A percentile compares a stretch with the other conserved stretches of the same genome.
Evolutionary conservation across 2,329 filamentous ascomycete species (phyloP).

Genomic region (Hypomyces rosellus): DNA sequence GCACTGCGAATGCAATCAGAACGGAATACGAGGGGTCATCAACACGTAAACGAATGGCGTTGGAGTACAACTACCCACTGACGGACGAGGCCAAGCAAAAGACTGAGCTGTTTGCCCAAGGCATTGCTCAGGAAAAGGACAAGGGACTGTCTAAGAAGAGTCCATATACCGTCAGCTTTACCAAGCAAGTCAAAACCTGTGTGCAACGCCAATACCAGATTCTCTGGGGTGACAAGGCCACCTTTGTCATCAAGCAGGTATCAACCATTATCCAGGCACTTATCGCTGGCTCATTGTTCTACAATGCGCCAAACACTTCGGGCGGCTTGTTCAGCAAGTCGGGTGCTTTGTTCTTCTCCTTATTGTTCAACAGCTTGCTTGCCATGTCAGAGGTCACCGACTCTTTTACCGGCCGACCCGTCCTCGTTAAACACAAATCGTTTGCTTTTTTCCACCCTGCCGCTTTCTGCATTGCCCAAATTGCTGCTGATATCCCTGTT

Average conservation of each 20-base stretch:
- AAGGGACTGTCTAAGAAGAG: slow-evolving; percentile 47
- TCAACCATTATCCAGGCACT: slow-evolving; percentile 53
- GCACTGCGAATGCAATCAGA: slow-evolving; percentile 39
- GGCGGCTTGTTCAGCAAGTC: slow-evolving; percentile 58
- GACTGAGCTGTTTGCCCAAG: slow-evolving; percentile 48
- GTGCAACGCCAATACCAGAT: slow-evolving; percentile 59
- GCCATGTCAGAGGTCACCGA: slow-evolving; percentile 61
- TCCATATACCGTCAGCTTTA: slow-evolving; percentile 49
- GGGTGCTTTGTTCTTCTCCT: slow-evolving; percentile 57
- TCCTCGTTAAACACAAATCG: slow-evolving; percentile 51
- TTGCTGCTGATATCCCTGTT: slow-evolving; percentile 49
- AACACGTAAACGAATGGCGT: slow-evolving; percentile 43
- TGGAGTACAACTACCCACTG: slow-evolving; percentile 52
- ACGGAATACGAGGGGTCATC: slow-evolving; percentile 45
- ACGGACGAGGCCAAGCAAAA: slow-evolving; percentile 40
- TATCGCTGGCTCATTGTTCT: slow-evolving; percentile 61
- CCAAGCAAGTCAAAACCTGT: slow-evolving; percentile 49
- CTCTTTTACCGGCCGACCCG: slow-evolving; percentile 53
- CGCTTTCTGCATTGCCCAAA: slow-evolving; percentile 52
- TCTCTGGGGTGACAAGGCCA: slow-evolving; percentile 57
- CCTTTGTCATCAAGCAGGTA: slow-evolving; percentile 56
- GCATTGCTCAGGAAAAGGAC: slow-evolving; percentile 48
- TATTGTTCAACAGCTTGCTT: slow-evolving; percentile 56
- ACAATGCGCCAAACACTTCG: slow-evolving; percentile 52
- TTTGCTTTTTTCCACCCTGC: slow-evolving; percentile 55